Evolutionary conservation across 208 protist genomes (phyloP), one percentile per base, ranked within the genome.

Genomic region (Trypanosoma scelopori): DNA sequence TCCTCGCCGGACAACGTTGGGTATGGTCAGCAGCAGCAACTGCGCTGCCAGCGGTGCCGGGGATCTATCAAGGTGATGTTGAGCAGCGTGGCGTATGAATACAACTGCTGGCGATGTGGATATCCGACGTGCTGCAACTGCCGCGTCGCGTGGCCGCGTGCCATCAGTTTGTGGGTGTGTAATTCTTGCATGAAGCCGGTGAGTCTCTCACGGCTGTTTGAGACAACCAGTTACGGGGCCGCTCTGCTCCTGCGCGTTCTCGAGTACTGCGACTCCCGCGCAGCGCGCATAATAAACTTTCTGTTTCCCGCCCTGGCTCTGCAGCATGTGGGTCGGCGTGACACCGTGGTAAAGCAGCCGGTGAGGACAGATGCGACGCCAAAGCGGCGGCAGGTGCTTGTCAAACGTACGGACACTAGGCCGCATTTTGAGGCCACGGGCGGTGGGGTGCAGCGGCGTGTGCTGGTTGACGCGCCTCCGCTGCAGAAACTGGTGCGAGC

Each of bases 201-300:
- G 27, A 85, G 75, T 23, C 66, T 95, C 32, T 91, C 81, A 77
- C 65, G 78, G 49, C 67, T 95, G 22, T 83, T 95, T 45, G 79
- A 80, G 39, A 71, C 28, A 20, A 95, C 85, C 2, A 73, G 59
- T 12, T 61, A 73, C 25, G 89, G 89, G 16, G 39, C 71, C 5
- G 47, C 57, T n/a, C 51, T 92, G 5, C 78, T 91, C n/a, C 37
- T 81, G 22, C 73, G 63, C 32, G 73, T 92, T 18, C 62, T 91
- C 47, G 81, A 71, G 64, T 95, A 75, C 76, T 92, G 84, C 75
- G 85, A 95, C 39, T 56, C 74, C 30, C 81, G 78, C 18, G 51
- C 73, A 20, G 72, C 81, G 64, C 83, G 84, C 9, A 71, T 91
- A 22, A 57, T 95, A 55, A 72, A 72, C 28, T 87, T 72, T 61